Evolutionary conservation across 139 green algal genomes (phyloP), one percentile per base, ranked within the genome.

Genomic region (Yamagishiella unicocca): DNA sequence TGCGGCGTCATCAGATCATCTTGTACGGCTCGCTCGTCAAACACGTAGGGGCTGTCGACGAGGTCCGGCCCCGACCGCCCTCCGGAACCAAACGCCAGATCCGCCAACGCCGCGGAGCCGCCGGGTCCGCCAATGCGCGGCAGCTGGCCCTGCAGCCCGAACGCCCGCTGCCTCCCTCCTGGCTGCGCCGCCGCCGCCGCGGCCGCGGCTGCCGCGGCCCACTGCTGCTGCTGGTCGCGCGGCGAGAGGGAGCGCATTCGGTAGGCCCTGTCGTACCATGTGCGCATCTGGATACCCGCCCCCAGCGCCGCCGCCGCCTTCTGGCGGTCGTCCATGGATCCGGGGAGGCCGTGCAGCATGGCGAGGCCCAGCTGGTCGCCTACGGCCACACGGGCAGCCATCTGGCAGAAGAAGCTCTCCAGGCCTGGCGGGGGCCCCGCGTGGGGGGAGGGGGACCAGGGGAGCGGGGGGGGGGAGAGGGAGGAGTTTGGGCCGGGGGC

Each of bases 321-420:
- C 17, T 25, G 55, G 25, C 24, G 55, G 24, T 84, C 77, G 24
- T 45, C 55, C 38, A 5, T 38, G 10, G 6, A 0, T 4, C 50
- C 77, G 10, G 77, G 77, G 38, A 84, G 77, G 7, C 77, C 77
- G 9, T 58, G 55, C 77, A 84, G 77, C 77, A 84, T 55, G 38
- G 77, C 27, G 24, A 58, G 24, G n/a, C 55, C 55, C 55, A 84
- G 22, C 24, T 55, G 55, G 77, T 84, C 58, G 5, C 37, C 1
- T 7, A 19, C 17, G 4, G 54, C 77, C 6, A 66, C 38, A 19
- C 58, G 55, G 9, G 8, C 25, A 0, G 77, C 55, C 55, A 73
- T 58, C 54, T 84, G 77, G 37, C 37, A 42, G 58, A 84, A 84
- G 37, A 73, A 40, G 38, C 22, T 42, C 58, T 84, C 77, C 37